Conservation (phyloP, 768 basidiomycete species). For the Lactarius indigo region DNA sequence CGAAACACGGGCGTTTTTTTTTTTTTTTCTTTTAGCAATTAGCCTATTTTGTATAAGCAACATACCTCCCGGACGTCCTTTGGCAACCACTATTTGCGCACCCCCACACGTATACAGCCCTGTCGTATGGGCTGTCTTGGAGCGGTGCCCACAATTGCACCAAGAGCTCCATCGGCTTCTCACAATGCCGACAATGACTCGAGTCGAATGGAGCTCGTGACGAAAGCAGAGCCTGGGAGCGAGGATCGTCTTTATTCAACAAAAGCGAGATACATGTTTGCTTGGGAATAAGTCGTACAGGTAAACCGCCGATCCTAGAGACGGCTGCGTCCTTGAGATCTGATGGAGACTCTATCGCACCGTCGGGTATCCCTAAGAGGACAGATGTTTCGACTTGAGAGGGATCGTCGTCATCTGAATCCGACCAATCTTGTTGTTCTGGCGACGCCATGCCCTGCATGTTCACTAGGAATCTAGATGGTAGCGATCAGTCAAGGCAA, state of each 20-base stretch:
- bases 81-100: constrained; percentile 72
- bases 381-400: constrained; percentile 67
- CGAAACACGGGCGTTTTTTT: constrained; percentile 9
- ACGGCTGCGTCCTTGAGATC: constrained; percentile 77
- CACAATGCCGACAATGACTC: constrained; percentile 70
- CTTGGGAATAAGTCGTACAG: constrained; percentile 67
- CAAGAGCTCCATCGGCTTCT: constrained; percentile 72
- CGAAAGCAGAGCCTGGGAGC: constrained; percentile 64
- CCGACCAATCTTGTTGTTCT: constrained; percentile 68
- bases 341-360: constrained; percentile 48
- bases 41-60: constrained; percentile 15
- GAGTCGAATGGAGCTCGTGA: constrained; percentile 58
- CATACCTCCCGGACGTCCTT: constrained; percentile 73
- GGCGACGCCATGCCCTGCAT: constrained; percentile 38
- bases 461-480: constrained; percentile 1
- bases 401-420: constrained; percentile 65
- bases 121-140: constrained; percentile 79
- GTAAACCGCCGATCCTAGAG: constrained; percentile 86
- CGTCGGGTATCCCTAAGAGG: constrained; percentile 78
- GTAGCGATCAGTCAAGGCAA: constrained; percentile 23
- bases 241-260: constrained; percentile 37
- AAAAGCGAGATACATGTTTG: constrained; percentile 42
- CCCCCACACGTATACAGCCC: constrained; percentile 83
- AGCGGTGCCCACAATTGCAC: constrained; percentile 90
- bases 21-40: background rate